Evolutionary conservation across 257 asterid genomes (phyloP).

Genomic region (Gardenia jasminoides): DNA sequence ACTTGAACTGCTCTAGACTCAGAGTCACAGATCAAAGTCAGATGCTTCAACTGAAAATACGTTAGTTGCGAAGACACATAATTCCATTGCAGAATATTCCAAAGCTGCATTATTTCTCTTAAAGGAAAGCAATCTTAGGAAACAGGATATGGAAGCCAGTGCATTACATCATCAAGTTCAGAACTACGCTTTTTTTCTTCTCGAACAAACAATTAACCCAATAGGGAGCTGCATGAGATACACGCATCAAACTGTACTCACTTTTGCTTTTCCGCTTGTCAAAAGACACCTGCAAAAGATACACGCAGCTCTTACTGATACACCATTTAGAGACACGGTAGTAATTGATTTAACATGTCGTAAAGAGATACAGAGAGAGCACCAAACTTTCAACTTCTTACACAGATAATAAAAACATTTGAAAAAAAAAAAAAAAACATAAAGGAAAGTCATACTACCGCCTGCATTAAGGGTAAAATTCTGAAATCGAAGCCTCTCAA

Average conservation of each 20-base stretch:
- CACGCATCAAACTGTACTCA: neutral
- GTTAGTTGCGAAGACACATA: neutral
- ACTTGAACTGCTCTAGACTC: neutral
- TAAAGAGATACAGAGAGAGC: neutral
- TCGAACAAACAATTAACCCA: neutral
- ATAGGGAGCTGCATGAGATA: neutral
- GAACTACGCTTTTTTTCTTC: neutral
- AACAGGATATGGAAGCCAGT: neutral
- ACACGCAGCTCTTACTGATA: neutral
- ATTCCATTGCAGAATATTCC: neutral
- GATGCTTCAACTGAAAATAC: neutral
- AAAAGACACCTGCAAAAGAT: constrained; percentile 12
- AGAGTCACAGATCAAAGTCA: neutral
- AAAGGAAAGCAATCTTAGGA: neutral
- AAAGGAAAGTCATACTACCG: neutral
- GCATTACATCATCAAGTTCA: neutral
- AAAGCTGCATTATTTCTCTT: neutral
- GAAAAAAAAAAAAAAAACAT: neutral
- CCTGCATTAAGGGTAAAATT: too few relatives aligned
- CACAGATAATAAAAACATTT: too few relatives aligned
- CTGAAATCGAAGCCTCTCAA: too few relatives aligned
- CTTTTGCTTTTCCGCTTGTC: constrained; percentile 5
- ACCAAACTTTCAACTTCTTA: neutral
- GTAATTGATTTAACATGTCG: neutral
- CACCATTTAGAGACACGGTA: neutral